Conservation (phyloP, 805 yeast species). For the Saccharomycopsis guyanensis region DNA sequence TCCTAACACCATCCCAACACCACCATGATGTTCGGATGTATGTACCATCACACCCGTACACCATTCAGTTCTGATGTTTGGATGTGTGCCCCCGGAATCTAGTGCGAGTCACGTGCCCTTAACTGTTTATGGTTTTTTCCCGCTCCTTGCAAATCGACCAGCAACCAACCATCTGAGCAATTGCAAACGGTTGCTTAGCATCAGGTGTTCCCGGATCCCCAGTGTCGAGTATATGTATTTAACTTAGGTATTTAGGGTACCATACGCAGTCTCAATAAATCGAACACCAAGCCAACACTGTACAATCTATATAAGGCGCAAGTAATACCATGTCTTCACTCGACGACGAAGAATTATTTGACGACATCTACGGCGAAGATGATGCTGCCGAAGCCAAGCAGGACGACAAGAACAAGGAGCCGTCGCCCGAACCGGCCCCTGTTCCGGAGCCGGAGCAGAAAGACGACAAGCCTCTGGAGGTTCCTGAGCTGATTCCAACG, state of each 20-base stretch:
- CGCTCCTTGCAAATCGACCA: no score
- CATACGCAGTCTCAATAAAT: not conserved
- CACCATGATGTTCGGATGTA: not conserved
- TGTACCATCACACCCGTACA: not conserved
- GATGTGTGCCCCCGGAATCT: no score
- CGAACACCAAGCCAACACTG: no score
- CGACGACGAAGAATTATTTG: slow-evolving; percentile 90
- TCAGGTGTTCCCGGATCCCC: no score
- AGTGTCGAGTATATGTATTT: no score
- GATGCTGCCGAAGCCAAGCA: slow-evolving; percentile 26
- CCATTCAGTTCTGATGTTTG: no score
- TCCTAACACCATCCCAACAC: not conserved
- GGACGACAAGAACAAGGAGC: slow-evolving; percentile 22
- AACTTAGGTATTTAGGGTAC: not conserved
- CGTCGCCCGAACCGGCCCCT: no score
- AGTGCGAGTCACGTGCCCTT: no score
- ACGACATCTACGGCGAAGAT: slow-evolving; percentile 64
- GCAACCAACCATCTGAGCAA: no score
- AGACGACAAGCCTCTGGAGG: not conserved
- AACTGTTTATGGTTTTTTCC: no score
- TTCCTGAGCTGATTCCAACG: not conserved
- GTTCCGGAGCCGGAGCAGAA: not conserved
- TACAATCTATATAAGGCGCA: not conserved
- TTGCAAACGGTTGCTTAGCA: no score
- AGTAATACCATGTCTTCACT: slow-evolving; percentile 45